Conservation (phyloP, 1,284 basidiomycete genomes). For the Apiotrichum akiyoshidainum region DNA sequence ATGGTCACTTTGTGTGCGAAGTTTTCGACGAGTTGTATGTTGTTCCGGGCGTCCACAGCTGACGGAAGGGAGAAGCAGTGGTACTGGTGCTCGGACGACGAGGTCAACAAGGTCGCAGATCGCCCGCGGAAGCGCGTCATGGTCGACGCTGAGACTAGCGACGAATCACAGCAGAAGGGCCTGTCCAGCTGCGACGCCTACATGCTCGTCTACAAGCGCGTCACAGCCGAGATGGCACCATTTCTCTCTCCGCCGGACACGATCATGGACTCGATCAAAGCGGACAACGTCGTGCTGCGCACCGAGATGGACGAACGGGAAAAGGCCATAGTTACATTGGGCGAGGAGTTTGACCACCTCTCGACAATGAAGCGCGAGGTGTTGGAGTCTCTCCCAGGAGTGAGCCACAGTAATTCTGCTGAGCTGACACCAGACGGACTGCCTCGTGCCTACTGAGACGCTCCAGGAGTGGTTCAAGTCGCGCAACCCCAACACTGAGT, state of each 20-base stretch:
- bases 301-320: constrained; percentile 23
- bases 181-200: constrained; percentile 75
- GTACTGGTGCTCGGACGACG: constrained; percentile 86
- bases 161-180: constrained; percentile 21
- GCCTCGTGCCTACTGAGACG: constrained; percentile 29
- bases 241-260: constrained; percentile 54
- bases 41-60: background rate
- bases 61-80: constrained; percentile 63
- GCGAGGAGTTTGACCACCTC: constrained; percentile 15
- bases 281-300: constrained; percentile 54
- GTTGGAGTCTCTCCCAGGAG: constrained; percentile 26
- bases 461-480: constrained; percentile 30
- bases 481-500: constrained; percentile 20
- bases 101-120: constrained; percentile 24
- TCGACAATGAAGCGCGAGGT: constrained; percentile 27
- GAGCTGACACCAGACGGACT: constrained; percentile 30
- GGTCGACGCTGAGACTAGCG: constrained; percentile 13
- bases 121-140: constrained; percentile 23
- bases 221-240: constrained; percentile 24
- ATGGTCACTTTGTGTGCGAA: constrained; percentile 88
- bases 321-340: background rate
- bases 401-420: constrained; percentile 9
- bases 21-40: constrained; percentile 72
- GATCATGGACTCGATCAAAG: constrained; percentile 58
- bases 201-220: constrained; percentile 79